These are phyloP conservation scores for Plantago rigida DNA, from an alignment of 305 asterid species.

Conservation along the genomic window DNA sequence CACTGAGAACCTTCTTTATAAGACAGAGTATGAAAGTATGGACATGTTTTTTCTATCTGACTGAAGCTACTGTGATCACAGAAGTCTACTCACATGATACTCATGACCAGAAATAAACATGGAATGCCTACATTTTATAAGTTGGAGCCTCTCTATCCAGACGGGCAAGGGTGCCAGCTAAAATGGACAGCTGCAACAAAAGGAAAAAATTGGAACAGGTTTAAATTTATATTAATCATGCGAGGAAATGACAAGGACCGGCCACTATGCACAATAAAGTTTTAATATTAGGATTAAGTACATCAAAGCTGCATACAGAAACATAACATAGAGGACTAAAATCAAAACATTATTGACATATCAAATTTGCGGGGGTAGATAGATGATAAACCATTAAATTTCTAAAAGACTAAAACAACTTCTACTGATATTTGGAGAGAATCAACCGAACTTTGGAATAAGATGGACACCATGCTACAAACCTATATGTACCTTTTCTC, in stretches of 20 bases:
- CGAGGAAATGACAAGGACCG: too few species aligned
- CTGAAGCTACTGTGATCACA: too few species aligned
- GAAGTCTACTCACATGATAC: too few species aligned
- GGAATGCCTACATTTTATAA: neutral
- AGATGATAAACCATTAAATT: too few species aligned
- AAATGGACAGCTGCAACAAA: slow-evolving; percentile 1
- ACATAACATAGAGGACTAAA: neutral
- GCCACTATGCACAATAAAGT: too few species aligned
- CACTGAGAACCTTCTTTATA: too few species aligned
- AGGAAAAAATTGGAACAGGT: neutral
- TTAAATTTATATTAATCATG: too few species aligned
- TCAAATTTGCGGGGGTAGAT: too few species aligned
- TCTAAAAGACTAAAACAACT: neutral
- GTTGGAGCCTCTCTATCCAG: slow-evolving; percentile 13
- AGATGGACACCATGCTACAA: neutral
- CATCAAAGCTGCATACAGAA: neutral
- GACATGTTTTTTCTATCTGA: too few species aligned
- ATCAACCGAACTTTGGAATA: neutral
- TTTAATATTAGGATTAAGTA: neutral
- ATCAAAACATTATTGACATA: neutral
- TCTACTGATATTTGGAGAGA: neutral
- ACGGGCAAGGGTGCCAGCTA: slow-evolving; percentile 13
- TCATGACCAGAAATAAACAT: neutral
- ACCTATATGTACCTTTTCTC: neutral
- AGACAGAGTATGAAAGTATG: too few species aligned